Percentiles rank a stretch among this genome's conserved stretches.
Evolutionary conservation across 305 asterid genomes (phyloP).

Genomic region (Fraxinus latifolia): DNA sequence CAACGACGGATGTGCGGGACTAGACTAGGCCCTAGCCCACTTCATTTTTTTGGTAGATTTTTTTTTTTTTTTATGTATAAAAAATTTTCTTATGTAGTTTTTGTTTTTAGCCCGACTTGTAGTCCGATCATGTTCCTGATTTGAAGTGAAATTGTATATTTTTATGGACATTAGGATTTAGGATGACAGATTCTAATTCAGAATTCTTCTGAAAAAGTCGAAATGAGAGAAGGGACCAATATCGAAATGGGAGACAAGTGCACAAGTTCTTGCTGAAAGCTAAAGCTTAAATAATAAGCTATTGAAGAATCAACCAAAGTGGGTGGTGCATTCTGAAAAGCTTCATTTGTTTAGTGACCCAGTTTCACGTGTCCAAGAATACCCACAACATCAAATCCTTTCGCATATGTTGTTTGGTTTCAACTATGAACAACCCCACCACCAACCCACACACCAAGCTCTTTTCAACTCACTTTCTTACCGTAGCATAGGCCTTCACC

Average conservation of each 20-base stretch:
- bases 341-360: conserved; percentile 2
- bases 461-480: not conserved
- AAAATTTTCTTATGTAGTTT: too few species aligned
- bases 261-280: conserved; percentile 6
- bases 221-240: not conserved
- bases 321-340: conserved; percentile 11
- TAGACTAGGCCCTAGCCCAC: not conserved
- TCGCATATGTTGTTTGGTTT: not conserved
- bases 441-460: too few species aligned
- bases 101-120: not conserved
- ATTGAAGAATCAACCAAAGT: not conserved
- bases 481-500: not conserved
- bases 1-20: not conserved
- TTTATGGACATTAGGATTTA: not conserved
- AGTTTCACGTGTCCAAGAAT: conserved; percentile 3
- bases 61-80: too few species aligned
- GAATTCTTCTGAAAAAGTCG: not conserved
- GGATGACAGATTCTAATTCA: not conserved
- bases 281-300: not conserved
- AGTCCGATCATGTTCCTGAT: not conserved
- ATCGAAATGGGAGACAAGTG: conserved; percentile 3
- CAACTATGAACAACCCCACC: conserved; percentile 1
- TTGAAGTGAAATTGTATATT: not conserved
- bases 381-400: not conserved
- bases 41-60: not conserved